Conservation (phyloP, 2,329 filamentous ascomycete species). For the Calonectria ilicicola region DNA sequence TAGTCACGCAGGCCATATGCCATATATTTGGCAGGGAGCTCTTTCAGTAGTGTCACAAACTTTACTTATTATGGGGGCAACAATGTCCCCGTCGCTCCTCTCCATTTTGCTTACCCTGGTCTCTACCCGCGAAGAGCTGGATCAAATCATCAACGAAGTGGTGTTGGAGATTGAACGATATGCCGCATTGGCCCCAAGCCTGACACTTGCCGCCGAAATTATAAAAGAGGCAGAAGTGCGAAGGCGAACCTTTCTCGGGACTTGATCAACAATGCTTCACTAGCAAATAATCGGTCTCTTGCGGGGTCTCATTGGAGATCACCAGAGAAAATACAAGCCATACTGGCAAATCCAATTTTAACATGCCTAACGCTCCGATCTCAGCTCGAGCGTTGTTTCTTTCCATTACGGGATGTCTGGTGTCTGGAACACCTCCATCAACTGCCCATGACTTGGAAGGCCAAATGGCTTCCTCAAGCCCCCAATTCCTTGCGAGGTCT, state of each 20-base stretch:
- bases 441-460: neutral
- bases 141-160: constrained; percentile 82
- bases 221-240: constrained; percentile 83
- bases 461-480: neutral
- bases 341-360: neutral
- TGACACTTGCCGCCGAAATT: constrained; percentile 82
- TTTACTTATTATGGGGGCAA: constrained; percentile 85
- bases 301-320: neutral
- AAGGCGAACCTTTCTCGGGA: constrained; percentile 71
- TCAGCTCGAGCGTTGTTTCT: neutral
- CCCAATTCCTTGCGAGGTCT: neutral
- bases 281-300: neutral
- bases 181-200: constrained; percentile 79
- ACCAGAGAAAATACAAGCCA: too few species aligned
- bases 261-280: constrained; percentile 48
- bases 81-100: constrained; percentile 80
- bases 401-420: neutral
- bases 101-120: constrained; percentile 71
- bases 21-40: constrained; percentile 87
- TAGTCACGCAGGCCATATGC: constrained; percentile 84
- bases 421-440: neutral
- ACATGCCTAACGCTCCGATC: too few species aligned
- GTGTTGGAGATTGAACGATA: constrained; percentile 81
- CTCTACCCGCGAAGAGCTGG: constrained; percentile 70
- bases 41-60: constrained; percentile 87